These are phyloP conservation scores for Ceratocystis smalleyi DNA, from an alignment of 2,329 filamentous ascomycete genomes.

Conservation along the genomic window DNA sequence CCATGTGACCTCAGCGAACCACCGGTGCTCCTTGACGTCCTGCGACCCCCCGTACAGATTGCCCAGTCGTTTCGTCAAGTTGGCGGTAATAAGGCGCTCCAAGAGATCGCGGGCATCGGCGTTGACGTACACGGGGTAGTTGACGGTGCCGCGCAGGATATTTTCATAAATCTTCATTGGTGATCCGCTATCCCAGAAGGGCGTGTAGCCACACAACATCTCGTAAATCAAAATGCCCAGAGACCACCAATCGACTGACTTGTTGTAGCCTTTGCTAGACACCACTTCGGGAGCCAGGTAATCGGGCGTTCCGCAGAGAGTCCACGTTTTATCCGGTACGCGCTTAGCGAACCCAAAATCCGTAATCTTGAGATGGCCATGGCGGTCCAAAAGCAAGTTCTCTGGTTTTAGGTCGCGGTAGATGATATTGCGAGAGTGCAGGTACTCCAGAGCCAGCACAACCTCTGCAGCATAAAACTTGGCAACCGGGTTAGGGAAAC, in stretches of 20 bases:
- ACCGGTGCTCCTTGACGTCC: constrained; percentile 88
- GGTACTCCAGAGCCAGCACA: constrained; percentile 83
- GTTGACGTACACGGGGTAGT: constrained; percentile 92
- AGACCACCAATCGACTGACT: constrained; percentile 99
- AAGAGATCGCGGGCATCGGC: constrained; percentile 86
- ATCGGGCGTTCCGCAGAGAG: constrained; percentile 89
- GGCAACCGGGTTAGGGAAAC: constrained; percentile 94
- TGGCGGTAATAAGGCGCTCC: constrained; percentile 80
- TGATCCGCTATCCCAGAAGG: constrained; percentile 95
- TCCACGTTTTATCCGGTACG: constrained; percentile 98
- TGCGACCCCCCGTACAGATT: constrained; percentile 82
- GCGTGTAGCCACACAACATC: constrained; percentile 97
- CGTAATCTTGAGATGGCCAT: constrained; percentile 91
- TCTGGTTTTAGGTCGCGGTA: constrained; percentile 96
- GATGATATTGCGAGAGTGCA: constrained; percentile 90
- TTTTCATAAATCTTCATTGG: constrained; percentile 99
- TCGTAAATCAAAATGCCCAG: constrained; percentile 96
- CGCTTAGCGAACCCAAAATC: constrained; percentile 98
- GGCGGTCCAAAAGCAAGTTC: constrained; percentile 78
- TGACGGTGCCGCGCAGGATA: constrained; percentile 87
- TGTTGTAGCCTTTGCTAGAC: constrained; percentile 99
- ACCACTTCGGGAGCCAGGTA: constrained; percentile 96
- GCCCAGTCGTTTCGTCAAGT: constrained; percentile 85
- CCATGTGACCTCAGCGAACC: constrained; percentile 98
- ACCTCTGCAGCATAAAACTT: constrained; percentile 99